Evolutionary conservation across 192 early-diverging fungal species (phyloP), one percentile per base, ranked within the genome.

Genomic region (Dissophora globulifera): DNA sequence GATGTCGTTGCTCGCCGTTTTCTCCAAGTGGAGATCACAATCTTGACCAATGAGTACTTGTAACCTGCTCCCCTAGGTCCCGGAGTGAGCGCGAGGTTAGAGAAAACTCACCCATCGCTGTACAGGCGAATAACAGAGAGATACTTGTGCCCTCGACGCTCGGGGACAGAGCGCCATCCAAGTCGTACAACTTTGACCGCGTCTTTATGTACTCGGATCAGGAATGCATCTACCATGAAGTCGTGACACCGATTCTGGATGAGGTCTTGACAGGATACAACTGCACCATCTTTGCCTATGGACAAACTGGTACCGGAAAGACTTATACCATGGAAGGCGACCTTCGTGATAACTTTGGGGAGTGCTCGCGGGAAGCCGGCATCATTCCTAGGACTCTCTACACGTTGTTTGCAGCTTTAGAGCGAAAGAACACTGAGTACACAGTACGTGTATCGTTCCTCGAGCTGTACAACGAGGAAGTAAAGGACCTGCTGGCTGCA

Each of bases 301-400:
- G 89, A 20, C 89, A 95, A 79, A 97, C 94, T 2, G 95, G 95
- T 42, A 94, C 95, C 0, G 97, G 97, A 61, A 99, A 99, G 83
- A 98, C 97, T 12, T 89, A 86, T 67, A 97, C 97, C 2, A 99
- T 99, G 96, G 94, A 99, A 64, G 95, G 96, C 20, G 89, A 96
- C 58, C 78, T 96, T 16, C 81, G 83, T 0, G 65, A 84, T 23
- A 76, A 66, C 27, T 55, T 83, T 50, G 81, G 82, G 52, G 58
- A 62, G 25, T 70, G 85, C 58, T 67, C 50, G 27, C 30, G 58
- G 10, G 67, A 90, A 29, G 94, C 95, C 7, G 97, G 96, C 16
- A 91, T 99, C 29, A 97, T 99, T 54, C 97, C 96, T 1, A 88
- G 97, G 52, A 88, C 93, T 0, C 83, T 99, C 22, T 82, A 90